Base-by-base conservation (phyloP, 768 basidiomycete species). In the Boletus rex-veris region DNA sequence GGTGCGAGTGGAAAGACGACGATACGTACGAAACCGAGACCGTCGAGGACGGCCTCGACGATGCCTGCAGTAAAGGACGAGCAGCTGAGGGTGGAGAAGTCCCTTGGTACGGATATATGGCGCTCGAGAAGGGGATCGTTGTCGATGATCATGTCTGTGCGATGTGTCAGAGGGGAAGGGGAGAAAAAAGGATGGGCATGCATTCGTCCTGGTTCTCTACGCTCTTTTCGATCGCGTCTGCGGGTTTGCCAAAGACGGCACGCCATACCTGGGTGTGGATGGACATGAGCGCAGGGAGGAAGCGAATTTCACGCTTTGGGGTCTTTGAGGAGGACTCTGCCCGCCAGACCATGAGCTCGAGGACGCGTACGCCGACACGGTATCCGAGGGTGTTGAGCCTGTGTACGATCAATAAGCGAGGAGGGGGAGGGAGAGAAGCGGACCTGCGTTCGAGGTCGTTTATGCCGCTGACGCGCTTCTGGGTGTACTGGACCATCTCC, bases 61-160 rank as follows among this genome's bases (percentile, higher is more conserved):
- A 99, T 86, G 2, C 97, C 97, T 11, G 97, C 97, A 0, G 93
- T 92, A 66, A 96, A 90, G 3, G 97, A 98, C n/a, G 93, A 97
- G 66, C 94, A 98, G 63, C 90, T 95, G 37, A 99, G 79, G 64
- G 90, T 86, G 64, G 86, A 90, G 83, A 99, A 85, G 67, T 99
- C 97, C 62, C 84, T 84, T 19, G 97, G 97, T 14, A 98, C 90
- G 30, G 93, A 92, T 56, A 99, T 92, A 60, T 92, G 80, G 54
- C 92, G 85, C 58, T 97, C 95, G 58, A 98, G 78, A 19, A 87
- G 82, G 11, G 97, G 95, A 66, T 95, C 90, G 69, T 99, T 98
- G 77, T 98, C 90, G 55, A 96, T 89, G 59, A 99, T 90, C 97
- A 98, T 98, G 72, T 98, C 93, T 96, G 59, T 31, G 19, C 21